Conservation (phyloP, 768 basidiomycete genomes). For the Dendrothele bispora region DNA sequence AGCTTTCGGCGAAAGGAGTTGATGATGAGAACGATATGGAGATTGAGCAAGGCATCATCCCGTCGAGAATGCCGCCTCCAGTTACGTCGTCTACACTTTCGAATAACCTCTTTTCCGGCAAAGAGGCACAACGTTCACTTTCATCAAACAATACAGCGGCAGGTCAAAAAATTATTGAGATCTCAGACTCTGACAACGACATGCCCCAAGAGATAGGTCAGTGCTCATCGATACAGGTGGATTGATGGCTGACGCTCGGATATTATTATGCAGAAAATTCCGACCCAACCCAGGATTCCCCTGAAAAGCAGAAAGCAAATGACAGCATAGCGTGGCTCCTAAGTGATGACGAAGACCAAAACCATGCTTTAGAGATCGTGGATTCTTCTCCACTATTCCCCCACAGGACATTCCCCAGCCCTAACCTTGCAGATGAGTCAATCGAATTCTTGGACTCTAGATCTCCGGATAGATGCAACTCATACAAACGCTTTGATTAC, state of each 20-base stretch:
- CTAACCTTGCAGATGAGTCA: conserved; percentile 19
- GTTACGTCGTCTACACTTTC: too few relatives aligned
- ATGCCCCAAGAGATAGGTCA: conserved; percentile 5
- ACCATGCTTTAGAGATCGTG: conserved; percentile 51
- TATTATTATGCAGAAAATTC: too few relatives aligned
- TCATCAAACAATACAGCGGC: conserved; percentile 14
- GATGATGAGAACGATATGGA: conserved; percentile 60
- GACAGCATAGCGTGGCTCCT: conserved; percentile 65
- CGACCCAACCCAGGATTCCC: too few relatives aligned
- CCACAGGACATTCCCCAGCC: background rate
- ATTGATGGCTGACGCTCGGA: too few relatives aligned
- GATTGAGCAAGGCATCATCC: conserved; percentile 44
- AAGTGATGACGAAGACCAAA: conserved; percentile 58
- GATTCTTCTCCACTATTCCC: conserved; percentile 44
- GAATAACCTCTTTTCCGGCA: conserved; percentile 27
- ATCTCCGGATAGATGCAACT: conserved; percentile 6
- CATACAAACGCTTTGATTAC: conserved; percentile 9
- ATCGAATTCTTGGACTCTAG: conserved; percentile 24
- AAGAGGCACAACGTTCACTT: conserved; percentile 14
- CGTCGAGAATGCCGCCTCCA: background rate
- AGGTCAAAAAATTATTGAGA: conserved; percentile 6
- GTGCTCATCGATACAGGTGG: background rate
- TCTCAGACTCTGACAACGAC: conserved; percentile 27
- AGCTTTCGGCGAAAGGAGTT: conserved; percentile 42
- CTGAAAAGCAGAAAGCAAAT: conserved; percentile 9